phyloP scores from a whole-genome alignment of 2,329 filamentous ascomycete genomes.

The Bipolaris victoriae region DNA sequence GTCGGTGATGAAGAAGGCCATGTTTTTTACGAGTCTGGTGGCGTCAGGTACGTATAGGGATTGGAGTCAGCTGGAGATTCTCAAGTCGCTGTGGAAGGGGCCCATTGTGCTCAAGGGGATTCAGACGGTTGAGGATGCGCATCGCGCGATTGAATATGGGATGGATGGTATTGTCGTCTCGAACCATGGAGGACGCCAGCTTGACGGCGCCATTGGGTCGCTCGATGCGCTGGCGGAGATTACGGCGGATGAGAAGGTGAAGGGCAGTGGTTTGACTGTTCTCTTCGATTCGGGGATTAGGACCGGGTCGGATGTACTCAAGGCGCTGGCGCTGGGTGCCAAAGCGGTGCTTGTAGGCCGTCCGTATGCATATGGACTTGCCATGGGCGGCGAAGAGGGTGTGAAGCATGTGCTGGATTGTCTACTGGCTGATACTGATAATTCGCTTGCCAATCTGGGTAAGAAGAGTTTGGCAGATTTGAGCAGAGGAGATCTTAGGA shows the following conservation, averaged over 20 bases:
- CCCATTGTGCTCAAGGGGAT: conserved; percentile 51
- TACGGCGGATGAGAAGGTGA: conserved; percentile 40
- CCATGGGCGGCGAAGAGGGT: conserved; percentile 47
- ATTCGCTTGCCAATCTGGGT: conserved; percentile 42
- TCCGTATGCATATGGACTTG: conserved; percentile 47
- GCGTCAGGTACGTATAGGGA: conserved; percentile 45
- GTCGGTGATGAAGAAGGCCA: conserved; percentile 43
- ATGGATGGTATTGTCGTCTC: conserved; percentile 49
- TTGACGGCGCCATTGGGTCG: conserved; percentile 44
- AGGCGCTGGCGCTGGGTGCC: conserved; percentile 47
- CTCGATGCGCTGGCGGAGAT: conserved; percentile 48
- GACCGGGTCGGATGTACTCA: conserved; percentile 46
- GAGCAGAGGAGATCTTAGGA: conserved; percentile 36
- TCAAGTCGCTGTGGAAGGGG: conserved; percentile 46
- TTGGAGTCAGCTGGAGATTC: conserved; percentile 43
- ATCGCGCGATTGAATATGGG: conserved; percentile 42
- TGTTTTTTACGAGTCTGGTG: conserved; percentile 45
- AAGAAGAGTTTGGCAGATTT: conserved; percentile 39
- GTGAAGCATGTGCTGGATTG: conserved; percentile 48
- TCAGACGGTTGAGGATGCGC: conserved; percentile 47
- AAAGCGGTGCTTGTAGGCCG: conserved; percentile 46
- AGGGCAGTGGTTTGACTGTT: conserved; percentile 37
- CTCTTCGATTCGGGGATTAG: conserved; percentile 49
- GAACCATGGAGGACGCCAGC: conserved; percentile 48
- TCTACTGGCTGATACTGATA: conserved; percentile 42